Evolutionary conservation across 805 yeast species (phyloP).

Genomic region (Nakazawaea ishiwadae): DNA sequence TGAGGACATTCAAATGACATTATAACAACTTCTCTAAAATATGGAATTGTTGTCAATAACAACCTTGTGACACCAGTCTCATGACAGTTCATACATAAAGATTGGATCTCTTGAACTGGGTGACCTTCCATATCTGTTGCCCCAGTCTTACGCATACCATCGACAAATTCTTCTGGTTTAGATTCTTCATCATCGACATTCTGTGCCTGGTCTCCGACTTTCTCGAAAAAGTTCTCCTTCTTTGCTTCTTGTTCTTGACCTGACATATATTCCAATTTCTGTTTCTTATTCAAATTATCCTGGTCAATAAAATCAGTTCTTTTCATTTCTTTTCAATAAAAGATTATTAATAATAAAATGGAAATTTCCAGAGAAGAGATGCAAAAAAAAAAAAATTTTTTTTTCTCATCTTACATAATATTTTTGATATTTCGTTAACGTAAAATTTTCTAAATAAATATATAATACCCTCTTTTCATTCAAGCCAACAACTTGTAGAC

Average conservation of each 20-base stretch:
- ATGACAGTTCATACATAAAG: constrained; percentile 94
- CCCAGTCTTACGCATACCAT: constrained; percentile 60
- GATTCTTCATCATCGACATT: constrained; percentile 31
- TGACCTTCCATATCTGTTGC: constrained; percentile 83
- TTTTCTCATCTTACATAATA: not conserved
- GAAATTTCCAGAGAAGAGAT: not conserved
- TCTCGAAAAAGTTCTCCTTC: constrained; percentile 42
- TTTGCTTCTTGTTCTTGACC: constrained; percentile 16
- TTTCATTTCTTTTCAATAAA: constrained; percentile 2
- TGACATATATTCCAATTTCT: constrained; percentile 20
- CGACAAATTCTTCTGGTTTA: constrained; percentile 20
- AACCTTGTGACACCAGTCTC: constrained; percentile 80
- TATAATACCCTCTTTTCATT: constrained; percentile 6
- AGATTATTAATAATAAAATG: not conserved
- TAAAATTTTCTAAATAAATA: not conserved
- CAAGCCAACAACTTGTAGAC: constrained; percentile 43
- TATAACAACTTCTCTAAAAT: constrained; percentile 80
- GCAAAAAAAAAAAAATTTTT: constrained; percentile 8
- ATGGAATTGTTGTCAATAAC: constrained; percentile 85
- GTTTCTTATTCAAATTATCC: constrained; percentile 20
- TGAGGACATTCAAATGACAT: constrained; percentile 97
- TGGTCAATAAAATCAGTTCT: constrained; percentile 1
- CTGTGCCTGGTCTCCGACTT: constrained; percentile 59
- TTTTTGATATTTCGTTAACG: constrained; percentile 1
- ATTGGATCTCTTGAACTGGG: constrained; percentile 92